Base-by-base conservation (phyloP, 2,329 filamentous ascomycete genomes). In the Cladorrhinum sp. region DNA sequence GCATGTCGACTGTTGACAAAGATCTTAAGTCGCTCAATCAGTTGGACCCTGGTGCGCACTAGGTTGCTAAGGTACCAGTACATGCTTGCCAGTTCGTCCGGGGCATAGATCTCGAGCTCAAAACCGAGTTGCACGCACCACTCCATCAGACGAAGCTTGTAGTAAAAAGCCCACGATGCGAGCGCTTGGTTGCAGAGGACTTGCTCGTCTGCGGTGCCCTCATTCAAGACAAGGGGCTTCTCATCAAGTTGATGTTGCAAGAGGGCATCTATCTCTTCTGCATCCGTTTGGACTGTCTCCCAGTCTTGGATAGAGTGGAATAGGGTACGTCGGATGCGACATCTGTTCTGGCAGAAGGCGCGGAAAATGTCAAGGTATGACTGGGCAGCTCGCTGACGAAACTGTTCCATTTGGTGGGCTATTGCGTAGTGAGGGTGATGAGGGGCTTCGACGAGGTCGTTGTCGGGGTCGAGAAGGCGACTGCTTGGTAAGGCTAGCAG, bases 91-190 rank as follows among this genome's bases (percentile, higher is more conserved):
- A 95, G 80, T 73, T 99, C 95, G 72, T 96, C 89, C 0, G 86
- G 82, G 57, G 94, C 87, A 74, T 98, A 98, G 9, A 96, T 85
- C 49, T 94, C 88, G 12, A 97, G 86, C 74, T 99, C 95, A 73
- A 99, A 98, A 12, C 96, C 95, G 30, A 97, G 85, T 71, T 97
- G 90, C 16, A 97, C 82, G 51, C 96, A 88, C 80, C 87, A 89
- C 71, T 94, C 89, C 82, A 97, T 91, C 69, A 94, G 86, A 28
- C 84, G 85, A n/a, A 97, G 81, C 74, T 97, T 98, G 75, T 96
- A 91, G 62, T 93, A 84, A 69, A 94, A 96, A 0, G 88, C 85
- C 95, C 95, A 99, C 2, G 90, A 92, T 1, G 90, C 92, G 0
- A 98, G 80, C 0, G 92, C 87, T 57, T 90, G 88, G 0, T 87